Base-by-base conservation (phyloP, 2,329 filamentous ascomycete species). In the Pseudomassariella vexata region DNA sequence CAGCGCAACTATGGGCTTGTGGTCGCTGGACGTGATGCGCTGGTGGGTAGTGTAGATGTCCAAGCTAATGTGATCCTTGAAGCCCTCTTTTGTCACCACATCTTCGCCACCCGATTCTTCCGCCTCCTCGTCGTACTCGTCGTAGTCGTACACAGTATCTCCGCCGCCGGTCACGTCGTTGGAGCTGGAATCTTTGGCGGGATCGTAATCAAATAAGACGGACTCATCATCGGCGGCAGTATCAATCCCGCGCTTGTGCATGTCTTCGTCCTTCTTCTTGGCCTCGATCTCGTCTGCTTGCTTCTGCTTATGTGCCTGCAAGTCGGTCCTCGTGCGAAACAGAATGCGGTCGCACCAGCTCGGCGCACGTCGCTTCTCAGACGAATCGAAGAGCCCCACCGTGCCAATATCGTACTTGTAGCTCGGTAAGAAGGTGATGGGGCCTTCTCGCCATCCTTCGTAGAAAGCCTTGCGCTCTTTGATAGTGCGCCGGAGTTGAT, bases 361-460 rank as follows among this genome's bases (percentile, higher is more conserved):
- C 3, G 92, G 92, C 3, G 85, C 83, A 32, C 94, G 76, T 42
- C 82, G 82, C 63, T 98, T 98, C 53, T 96, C 92, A 44, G 89
- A 95, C 1, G 89, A 87, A 60, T 98, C 94, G 53, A 95, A 98
- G 19, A 88, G 73, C 2, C 85, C 85, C 19, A 95, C 77, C 19
- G 84, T 94, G n/a, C 92, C 92, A 18, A 95, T 70, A 49, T 98
- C 94, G 47, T 98, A 98, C 57, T 98, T 98, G 60, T 98, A 98
- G 0, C 92, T 94, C 2, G 92, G 92, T 11, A 96, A 56, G 50
- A 98, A 98, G 1, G 76, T 76, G 35, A 98, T 89, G 1, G 78
- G 70, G 0, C 89, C 92, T 65, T 98, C 92, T 30, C 74, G 73
- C 89, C 92, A 98, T 1, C 89, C 90, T 40, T 95, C 85, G 38